phyloP scores from a whole-genome alignment of 208 protist species.

The Leptomonas seymouri region DNA sequence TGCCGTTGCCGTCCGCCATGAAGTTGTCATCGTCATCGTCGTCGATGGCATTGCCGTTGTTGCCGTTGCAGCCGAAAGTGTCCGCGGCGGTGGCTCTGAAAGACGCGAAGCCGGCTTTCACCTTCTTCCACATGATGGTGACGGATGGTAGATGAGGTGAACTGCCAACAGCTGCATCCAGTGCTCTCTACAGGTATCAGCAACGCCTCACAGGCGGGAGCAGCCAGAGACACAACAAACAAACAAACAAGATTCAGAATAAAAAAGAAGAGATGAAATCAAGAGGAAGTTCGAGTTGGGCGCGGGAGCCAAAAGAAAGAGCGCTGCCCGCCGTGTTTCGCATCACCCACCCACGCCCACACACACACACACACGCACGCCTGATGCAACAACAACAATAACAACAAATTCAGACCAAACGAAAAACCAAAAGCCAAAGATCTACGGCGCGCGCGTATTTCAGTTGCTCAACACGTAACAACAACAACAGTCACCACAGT shows the following conservation, averaged over 20 bases:
- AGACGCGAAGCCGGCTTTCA: not conserved
- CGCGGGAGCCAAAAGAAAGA: no score
- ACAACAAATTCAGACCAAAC: no score
- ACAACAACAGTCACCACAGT: no score
- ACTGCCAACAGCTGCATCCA: no score
- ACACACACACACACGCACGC: no score
- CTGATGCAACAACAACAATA: no score
- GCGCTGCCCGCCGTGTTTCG: no score
- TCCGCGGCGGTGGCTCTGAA: conserved; percentile 13
- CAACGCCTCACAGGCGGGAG: not conserved
- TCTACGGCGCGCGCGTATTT: no score
- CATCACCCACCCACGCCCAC: no score
- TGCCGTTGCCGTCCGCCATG: conserved; percentile 6
- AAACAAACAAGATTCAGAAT: not conserved
- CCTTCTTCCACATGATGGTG: conserved; percentile 4
- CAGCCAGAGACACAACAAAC: not conserved
- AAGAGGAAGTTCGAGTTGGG: not conserved
- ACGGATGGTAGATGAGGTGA: not conserved
- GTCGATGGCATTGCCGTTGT: conserved; percentile 17
- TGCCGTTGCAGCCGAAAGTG: conserved; percentile 20
- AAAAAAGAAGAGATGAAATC: not conserved
- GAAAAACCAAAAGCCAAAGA: no score
- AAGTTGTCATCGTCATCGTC: conserved; percentile 28
- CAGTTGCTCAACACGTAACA: no score
- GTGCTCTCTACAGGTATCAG: no score